Evolutionary conservation across 1,139 yeast genomes (phyloP), one percentile per base, ranked within the genome.

Genomic region (Hansenula anomala): DNA sequence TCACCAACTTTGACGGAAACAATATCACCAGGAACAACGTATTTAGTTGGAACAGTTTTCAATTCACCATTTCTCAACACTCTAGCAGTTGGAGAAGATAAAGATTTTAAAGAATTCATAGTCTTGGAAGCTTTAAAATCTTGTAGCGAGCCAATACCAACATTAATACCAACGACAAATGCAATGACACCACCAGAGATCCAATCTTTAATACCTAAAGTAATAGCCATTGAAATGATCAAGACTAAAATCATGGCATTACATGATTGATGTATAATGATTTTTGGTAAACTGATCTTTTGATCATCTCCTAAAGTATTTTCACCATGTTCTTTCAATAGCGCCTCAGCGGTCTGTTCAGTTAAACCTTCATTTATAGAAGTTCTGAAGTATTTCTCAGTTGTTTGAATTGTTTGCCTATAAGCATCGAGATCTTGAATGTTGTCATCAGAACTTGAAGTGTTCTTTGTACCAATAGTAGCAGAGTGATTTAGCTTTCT

Each of bases 111-210:
- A 1, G 90, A 79, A 27, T 83, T 87, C 89, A 85, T 84, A 1
- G 94, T 84, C 58, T 81, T 77, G 51, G 84, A 92, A 3, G 94
- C 94, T 44, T 77, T 76, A 48, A 69, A 67, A 56, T 82, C 89
- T 59, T 85, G 94, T 46, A 76, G 61, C 39, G 81, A 75, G 2
- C 94, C 95, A 36, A 85, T 83, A 22, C 64, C 63, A 35, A 84
- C 79, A 56, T 85, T 85, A 46, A 85, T 69, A 31, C 63, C 62
- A 26, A 84, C 80, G 23, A 85, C 92, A 38, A 77, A 81, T 1
- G 78, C 81, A 56, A 85, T 81, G 25, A 85, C 94, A 39, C 94
- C 94, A 38, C 90, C 94, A 5, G 89, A 80, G 42, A 84, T 85
- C 83, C 87, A 84, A 61, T 84, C 94, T 41, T 67, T 68, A 49